Conservation (phyloP, 2,329 filamentous ascomycete genomes). For the Trichothecium roseum region DNA sequence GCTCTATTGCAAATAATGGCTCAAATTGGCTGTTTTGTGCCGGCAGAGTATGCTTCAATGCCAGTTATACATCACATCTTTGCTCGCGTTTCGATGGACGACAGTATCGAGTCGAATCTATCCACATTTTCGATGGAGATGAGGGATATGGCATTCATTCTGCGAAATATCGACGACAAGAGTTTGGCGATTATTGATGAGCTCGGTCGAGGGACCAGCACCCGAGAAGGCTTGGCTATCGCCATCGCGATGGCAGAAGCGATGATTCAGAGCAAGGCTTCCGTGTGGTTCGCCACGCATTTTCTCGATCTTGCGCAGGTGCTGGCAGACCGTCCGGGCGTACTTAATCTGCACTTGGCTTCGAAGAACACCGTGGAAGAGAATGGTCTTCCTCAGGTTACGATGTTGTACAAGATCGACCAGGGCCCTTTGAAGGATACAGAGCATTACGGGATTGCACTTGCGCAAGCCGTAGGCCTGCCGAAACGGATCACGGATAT, state of each 20-base stretch:
- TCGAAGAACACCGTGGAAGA: slow-evolving; percentile 49
- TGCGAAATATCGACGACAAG: slow-evolving; percentile 66
- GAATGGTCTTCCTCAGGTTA: slow-evolving; percentile 50
- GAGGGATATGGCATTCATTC: slow-evolving; percentile 89
- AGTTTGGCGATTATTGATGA: slow-evolving; percentile 86
- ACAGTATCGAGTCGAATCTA: slow-evolving; percentile 80
- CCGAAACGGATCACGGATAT: slow-evolving; percentile 56
- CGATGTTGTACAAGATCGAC: slow-evolving; percentile 78
- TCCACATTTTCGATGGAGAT: slow-evolving; percentile 94
- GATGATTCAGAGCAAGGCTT: slow-evolving; percentile 64
- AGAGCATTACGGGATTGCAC: slow-evolving; percentile 68
- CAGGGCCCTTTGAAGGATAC: slow-evolving; percentile 60
- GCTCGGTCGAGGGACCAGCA: slow-evolving; percentile 82
- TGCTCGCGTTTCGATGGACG: slow-evolving; percentile 75
- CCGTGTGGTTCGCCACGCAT: slow-evolving; percentile 91
- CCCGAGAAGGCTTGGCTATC: slow-evolving; percentile 78
- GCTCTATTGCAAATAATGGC: slow-evolving; percentile 86
- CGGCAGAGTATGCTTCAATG: slow-evolving; percentile 73
- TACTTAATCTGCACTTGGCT: slow-evolving; percentile 72
- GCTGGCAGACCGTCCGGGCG: slow-evolving; percentile 63
- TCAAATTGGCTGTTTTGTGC: slow-evolving; percentile 85
- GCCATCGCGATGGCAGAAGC: slow-evolving; percentile 85
- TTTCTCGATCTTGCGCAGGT: slow-evolving; percentile 75
- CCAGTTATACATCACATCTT: slow-evolving; percentile 77
- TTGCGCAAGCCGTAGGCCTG: slow-evolving; percentile 67